Evolutionary conservation across 352 stramenopile species (phyloP).

Genomic region (Phytophthora multivora): DNA sequence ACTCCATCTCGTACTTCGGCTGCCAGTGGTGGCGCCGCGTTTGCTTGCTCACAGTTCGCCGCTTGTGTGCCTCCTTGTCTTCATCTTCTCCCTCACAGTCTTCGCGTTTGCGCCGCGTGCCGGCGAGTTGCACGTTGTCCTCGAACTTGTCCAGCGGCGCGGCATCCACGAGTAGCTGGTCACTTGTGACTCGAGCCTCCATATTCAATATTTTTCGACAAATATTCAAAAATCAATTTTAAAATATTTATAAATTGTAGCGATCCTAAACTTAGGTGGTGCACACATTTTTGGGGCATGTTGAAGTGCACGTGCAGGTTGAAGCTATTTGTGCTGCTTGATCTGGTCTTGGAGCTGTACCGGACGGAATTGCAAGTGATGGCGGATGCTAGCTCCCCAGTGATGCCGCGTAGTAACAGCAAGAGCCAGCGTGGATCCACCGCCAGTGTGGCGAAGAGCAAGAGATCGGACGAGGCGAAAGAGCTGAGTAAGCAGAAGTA

Average conservation of each 20-base stretch:
- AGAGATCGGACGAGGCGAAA: constrained; percentile 22
- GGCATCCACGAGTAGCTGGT: constrained; percentile 46
- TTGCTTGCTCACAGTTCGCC: constrained; percentile 37
- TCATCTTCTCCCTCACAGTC: constrained; percentile 42
- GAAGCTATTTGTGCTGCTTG: constrained; percentile 4
- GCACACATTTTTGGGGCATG: constrained; percentile 1
- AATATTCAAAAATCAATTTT: too few species aligned
- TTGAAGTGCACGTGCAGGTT: constrained; percentile 17
- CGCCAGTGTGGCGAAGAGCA: constrained; percentile 15
- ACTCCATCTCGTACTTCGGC: constrained; percentile 84
- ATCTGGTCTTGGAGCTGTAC: not conserved
- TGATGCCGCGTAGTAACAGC: constrained; percentile 4
- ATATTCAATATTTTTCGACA: too few species aligned
- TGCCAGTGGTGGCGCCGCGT: constrained; percentile 80
- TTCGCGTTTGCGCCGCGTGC: constrained; percentile 47
- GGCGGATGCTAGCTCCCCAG: constrained; percentile 3
- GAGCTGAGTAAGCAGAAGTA: constrained; percentile 50
- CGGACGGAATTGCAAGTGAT: constrained; percentile 1
- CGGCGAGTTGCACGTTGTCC: constrained; percentile 35
- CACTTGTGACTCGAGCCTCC: constrained; percentile 4
- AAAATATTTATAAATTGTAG: too few species aligned
- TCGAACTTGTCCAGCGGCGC: constrained; percentile 43
- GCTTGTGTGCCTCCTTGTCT: constrained; percentile 54
- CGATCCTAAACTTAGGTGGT: constrained; percentile 4
- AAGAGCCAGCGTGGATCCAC: constrained; percentile 17